Base-by-base conservation (phyloP, 768 basidiomycete genomes). In the Pisolithus albus region DNA sequence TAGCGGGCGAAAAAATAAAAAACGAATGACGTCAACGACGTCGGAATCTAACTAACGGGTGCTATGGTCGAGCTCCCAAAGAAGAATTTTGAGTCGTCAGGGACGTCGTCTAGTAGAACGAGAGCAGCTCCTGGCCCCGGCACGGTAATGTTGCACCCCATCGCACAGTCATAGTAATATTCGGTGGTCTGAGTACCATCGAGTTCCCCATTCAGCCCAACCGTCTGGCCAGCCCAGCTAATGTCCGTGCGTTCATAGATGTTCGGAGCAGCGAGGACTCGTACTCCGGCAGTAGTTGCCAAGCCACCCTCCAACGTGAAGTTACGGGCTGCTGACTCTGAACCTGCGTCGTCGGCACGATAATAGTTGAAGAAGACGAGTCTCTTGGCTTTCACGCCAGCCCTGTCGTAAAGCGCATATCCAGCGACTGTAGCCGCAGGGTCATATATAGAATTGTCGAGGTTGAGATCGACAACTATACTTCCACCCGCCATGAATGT, bases 61-160 rank as follows among this genome's bases (percentile, higher is more conserved):
- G 56, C 56, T 18, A 58, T 52, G 5, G 55, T 51, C 28, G 46
- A 51, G 39, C 55, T 47, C 16, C 51, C 51, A 13, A 41, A 21
- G 47, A 32, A 52, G 45, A 56, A 56, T 15, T 18, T 32, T 13
- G 43, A 40, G 21, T 36, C 18, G 13, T 50, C 47, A 28, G 28
- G 16, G 7, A 7, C 32, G 16, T 48, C 43, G 32, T 37, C 48
- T n/a, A 69, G 52, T 8, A 63, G 55, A 16, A 70, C 64, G n/a
- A 71, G 55, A 4, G 62, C 69, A 5, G 66, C 66, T n/a, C 69
- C 64, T 34, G 70, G 70, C 4, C 69, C 68, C 1, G 67, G 71
- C 39, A 71, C 54, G 24, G 55, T 56, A 11, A 71, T 47, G 28
- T 54, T 49, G 54, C 71, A 70, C 3, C 66, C 68, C 30, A 58